Evolutionary conservation across 208 protist genomes (phyloP).

Genomic region (Leishmania amazonensis): DNA sequence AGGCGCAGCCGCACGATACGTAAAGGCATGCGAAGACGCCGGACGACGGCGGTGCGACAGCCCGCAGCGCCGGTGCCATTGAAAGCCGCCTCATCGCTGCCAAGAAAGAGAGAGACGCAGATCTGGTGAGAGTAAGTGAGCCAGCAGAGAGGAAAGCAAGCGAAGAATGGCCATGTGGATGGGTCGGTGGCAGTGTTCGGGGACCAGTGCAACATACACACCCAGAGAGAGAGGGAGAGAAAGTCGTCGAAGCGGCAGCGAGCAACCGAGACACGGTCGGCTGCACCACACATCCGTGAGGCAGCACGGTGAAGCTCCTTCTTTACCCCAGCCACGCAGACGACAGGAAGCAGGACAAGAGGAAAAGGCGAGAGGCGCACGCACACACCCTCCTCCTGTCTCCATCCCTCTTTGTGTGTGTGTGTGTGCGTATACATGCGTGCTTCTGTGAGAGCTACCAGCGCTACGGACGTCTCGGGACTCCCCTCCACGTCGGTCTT

Average conservation of each 20-base stretch:
- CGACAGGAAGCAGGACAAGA: background rate
- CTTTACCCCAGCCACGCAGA: background rate
- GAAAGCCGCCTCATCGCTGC: constrained; percentile 12
- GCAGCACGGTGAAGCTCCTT: background rate
- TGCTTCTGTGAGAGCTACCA: background rate
- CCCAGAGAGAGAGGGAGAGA: background rate
- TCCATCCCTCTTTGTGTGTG: background rate
- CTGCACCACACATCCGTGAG: background rate
- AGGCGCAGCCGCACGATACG: background rate
- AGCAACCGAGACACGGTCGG: background rate
- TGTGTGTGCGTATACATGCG: background rate
- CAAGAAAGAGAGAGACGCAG: background rate
- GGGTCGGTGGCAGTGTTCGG: background rate
- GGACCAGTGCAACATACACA: background rate
- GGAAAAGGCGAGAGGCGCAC: background rate
- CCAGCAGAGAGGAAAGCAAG: background rate
- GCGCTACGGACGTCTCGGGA: background rate
- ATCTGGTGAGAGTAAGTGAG: background rate
- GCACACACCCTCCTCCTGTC: background rate
- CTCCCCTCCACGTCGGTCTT: background rate
- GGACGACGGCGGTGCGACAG: background rate
- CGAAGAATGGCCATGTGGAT: background rate
- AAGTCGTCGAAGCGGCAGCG: background rate
- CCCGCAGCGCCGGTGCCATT: background rate
- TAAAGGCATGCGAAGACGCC: background rate